Conservation (phyloP, 345 rosid genomes). For the Acer campestre region DNA sequence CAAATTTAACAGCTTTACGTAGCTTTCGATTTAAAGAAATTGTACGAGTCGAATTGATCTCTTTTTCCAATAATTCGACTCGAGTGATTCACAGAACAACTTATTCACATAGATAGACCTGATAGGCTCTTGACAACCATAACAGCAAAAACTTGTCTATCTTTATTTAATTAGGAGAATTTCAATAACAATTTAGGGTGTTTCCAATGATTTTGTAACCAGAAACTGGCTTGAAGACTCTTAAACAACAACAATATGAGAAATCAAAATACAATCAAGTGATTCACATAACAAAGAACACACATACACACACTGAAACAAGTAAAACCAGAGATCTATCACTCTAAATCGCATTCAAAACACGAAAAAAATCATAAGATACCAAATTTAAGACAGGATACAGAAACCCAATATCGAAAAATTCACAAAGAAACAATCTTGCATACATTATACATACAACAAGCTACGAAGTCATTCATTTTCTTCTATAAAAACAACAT, state of each 20-base stretch:
- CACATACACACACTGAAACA: not conserved
- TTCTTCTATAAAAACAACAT: not conserved
- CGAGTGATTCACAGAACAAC: not conserved
- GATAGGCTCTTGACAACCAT: not conserved
- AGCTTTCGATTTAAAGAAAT: conserved; percentile 8
- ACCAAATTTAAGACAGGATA: not conserved
- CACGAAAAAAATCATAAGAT: conserved; percentile 8
- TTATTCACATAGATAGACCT: conserved; percentile 1
- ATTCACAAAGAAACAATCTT: conserved; percentile 17
- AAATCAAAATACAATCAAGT: not conserved
- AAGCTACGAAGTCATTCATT: conserved; percentile 3
- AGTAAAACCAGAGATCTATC: conserved; percentile 25
- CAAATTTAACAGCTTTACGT: not conserved
- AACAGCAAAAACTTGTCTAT: not conserved
- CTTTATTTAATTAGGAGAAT: not conserved
- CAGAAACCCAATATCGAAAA: not conserved
- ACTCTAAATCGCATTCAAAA: not conserved
- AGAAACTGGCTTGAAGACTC: not conserved
- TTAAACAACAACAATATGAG: not conserved
- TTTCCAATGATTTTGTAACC: conserved; percentile 6
- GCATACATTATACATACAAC: not conserved
- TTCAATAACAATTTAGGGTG: not conserved
- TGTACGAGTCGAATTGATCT: not conserved
- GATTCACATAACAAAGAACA: not conserved
- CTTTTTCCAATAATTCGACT: not conserved